These are phyloP conservation scores for Tolypocladium paradoxum DNA, from an alignment of 2,329 filamentous ascomycete species.

Conservation along the genomic window DNA sequence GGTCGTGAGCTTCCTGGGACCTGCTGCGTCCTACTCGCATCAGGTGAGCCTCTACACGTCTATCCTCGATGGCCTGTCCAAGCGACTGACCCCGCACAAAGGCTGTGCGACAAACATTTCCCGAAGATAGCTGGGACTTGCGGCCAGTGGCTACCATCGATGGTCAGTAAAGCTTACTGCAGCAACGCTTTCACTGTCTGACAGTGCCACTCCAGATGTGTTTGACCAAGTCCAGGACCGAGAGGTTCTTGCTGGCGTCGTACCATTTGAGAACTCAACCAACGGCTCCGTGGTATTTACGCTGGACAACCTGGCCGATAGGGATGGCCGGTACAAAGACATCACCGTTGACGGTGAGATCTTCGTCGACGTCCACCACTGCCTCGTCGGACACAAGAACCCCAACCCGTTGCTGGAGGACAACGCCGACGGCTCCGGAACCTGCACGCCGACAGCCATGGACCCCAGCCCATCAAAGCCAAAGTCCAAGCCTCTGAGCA, in stretches of 20 bases:
- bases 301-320: constrained; percentile 77
- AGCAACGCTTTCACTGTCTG: neutral
- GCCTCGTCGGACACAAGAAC: constrained; percentile 52
- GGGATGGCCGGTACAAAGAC: constrained; percentile 50
- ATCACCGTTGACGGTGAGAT: constrained; percentile 72
- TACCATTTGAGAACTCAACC: constrained; percentile 92
- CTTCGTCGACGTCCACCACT: constrained; percentile 84
- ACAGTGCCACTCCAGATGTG: constrained; percentile 45
- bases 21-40: constrained; percentile 38
- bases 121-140: constrained; percentile 34
- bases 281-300: constrained; percentile 89
- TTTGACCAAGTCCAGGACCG: constrained; percentile 67
- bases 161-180: constrained; percentile 17
- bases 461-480: constrained; percentile 34
- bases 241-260: constrained; percentile 59
- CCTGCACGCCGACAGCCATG: constrained; percentile 37
- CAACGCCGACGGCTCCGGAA: constrained; percentile 25
- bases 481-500: constrained; percentile 34
- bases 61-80: neutral
- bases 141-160: constrained; percentile 41
- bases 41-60: constrained; percentile 26
- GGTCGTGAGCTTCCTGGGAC: constrained; percentile 38
- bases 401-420: constrained; percentile 16
- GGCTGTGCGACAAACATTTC: constrained; percentile 38
- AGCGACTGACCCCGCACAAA: constrained; percentile 13